These are phyloP conservation scores for Phytophthora uliginosa DNA, from an alignment of 352 stramenopile species.

Conservation along the genomic window DNA sequence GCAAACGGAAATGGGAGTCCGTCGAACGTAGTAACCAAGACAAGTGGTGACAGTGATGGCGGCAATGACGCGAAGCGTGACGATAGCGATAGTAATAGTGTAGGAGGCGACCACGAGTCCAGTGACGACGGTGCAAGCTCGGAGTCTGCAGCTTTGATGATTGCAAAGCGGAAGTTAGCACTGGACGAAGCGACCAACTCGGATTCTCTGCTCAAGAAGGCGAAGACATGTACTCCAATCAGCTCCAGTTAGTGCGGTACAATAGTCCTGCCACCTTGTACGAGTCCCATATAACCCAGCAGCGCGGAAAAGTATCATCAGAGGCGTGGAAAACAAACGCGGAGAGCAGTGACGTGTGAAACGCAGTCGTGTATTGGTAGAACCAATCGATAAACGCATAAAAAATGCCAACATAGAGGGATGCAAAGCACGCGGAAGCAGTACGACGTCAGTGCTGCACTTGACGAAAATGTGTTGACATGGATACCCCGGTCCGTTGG, in stretches of 20 bases:
- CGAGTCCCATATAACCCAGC: conserved; percentile 33
- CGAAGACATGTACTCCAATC: conserved; percentile 77
- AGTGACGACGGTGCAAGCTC: conserved; percentile 19
- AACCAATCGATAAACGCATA: conserved; percentile 44
- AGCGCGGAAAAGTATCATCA: conserved; percentile 33
- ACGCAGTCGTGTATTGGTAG: conserved; percentile 41
- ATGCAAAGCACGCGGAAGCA: conserved; percentile 31
- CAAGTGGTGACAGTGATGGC: conserved; percentile 8
- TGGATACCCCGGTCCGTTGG: background rate
- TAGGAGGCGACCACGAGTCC: conserved; percentile 20
- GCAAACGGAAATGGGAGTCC: conserved; percentile 17
- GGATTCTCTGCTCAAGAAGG: conserved; percentile 78
- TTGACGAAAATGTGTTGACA: background rate
- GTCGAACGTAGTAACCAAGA: conserved; percentile 11
- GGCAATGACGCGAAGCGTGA: conserved; percentile 20
- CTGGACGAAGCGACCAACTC: conserved; percentile 58
- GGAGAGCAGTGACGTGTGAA: conserved; percentile 28
- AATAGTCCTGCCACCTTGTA: conserved; percentile 21
- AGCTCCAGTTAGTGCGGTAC: conserved; percentile 59
- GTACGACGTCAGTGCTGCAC: background rate
- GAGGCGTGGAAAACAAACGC: conserved; percentile 17
- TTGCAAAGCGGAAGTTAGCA: conserved; percentile 73
- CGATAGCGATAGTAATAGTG: conserved; percentile 49
- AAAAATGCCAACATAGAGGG: conserved; percentile 49
- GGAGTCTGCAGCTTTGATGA: conserved; percentile 30